A percentile compares a stretch with the other conserved stretches of the same genome.
phyloP scores from a whole-genome alignment of 2,329 filamentous ascomycete genomes.

The Metarhizium guizhouense region DNA sequence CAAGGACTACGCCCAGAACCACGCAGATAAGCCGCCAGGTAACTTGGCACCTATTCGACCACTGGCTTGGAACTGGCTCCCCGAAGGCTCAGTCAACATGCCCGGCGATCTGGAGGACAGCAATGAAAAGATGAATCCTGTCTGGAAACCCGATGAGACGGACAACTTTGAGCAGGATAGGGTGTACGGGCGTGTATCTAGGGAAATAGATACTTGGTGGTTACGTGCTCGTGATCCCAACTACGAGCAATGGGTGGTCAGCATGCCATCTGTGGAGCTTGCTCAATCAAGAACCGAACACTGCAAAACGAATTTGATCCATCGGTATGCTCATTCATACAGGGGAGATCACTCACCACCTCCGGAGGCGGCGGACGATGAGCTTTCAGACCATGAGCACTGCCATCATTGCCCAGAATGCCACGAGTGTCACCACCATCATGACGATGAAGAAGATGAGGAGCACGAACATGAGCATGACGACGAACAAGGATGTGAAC shows the following conservation, averaged over 20 bases:
- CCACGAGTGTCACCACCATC: conserved; percentile 19
- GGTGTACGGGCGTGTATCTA: conserved; percentile 50
- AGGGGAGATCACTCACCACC: conserved; percentile 30
- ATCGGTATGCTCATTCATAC: conserved; percentile 41
- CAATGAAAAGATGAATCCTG: conserved; percentile 35
- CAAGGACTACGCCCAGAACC: conserved; percentile 42
- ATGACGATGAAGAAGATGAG: conserved; percentile 18
- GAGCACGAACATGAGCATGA: conserved; percentile 12
- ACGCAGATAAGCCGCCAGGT: conserved; percentile 39
- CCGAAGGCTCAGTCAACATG: conserved; percentile 24
- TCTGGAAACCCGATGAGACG: conserved; percentile 41
- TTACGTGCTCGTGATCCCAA: conserved; percentile 50
- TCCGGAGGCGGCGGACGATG: conserved; percentile 27
- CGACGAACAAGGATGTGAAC: conserved; percentile 12
- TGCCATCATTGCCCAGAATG: conserved; percentile 25
- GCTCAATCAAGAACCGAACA: conserved; percentile 48
- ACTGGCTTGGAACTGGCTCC: conserved; percentile 48
- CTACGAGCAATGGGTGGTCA: conserved; percentile 47
- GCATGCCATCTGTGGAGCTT: conserved; percentile 52
- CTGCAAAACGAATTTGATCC: conserved; percentile 50
- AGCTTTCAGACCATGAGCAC: conserved; percentile 27
- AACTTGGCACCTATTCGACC: conserved; percentile 41
- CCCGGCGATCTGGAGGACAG: conserved; percentile 25
- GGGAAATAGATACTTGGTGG: conserved; percentile 60
- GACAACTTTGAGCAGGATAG: conserved; percentile 52